phyloP scores from a whole-genome alignment of 768 basidiomycete species.

The Mycena rosella region DNA sequence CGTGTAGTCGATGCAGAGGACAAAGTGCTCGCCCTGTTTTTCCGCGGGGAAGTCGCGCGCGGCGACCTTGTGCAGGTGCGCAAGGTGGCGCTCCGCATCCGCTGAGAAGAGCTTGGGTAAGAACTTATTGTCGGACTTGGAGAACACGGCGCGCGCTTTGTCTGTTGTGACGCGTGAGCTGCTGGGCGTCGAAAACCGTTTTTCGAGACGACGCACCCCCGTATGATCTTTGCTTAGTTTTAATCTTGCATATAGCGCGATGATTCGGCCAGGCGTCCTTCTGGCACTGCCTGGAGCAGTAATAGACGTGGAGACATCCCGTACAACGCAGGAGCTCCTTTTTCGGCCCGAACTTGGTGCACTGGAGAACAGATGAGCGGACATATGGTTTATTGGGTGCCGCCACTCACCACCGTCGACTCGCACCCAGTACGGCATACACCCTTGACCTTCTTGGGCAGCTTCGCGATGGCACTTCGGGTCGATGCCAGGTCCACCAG shows the following conservation, averaged over 20 bases:
- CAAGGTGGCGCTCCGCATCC: conserved; percentile 14
- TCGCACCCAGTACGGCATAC: conserved; percentile 5
- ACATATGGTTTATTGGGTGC: neutral
- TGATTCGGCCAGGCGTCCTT: conserved; percentile 27
- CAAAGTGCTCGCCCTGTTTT: conserved; percentile 18
- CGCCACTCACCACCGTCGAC: conserved; percentile 4
- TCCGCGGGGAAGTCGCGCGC: conserved; percentile 18
- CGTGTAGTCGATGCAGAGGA: conserved; percentile 30
- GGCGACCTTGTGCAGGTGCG: conserved; percentile 20
- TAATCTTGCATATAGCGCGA: conserved; percentile 19
- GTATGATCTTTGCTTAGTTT: neutral
- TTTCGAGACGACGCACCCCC: neutral
- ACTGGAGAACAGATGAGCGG: conserved; percentile 3
- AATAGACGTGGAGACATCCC: conserved; percentile 24
- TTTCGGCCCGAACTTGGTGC: conserved; percentile 1
- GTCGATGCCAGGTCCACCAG: conserved; percentile 2
- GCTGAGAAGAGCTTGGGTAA: conserved; percentile 23
- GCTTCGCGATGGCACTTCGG: conserved; percentile 19
- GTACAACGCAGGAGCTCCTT: conserved; percentile 20
- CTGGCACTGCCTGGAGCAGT: conserved; percentile 32
- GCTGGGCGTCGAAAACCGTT: neutral
- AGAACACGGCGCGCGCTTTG: neutral
- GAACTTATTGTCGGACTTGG: conserved; percentile 9
- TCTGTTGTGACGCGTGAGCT: neutral
- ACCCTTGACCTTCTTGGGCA: conserved; percentile 14